Conservation (phyloP, 805 yeast genomes). For the Wickerhamiella slavikovae region DNA sequence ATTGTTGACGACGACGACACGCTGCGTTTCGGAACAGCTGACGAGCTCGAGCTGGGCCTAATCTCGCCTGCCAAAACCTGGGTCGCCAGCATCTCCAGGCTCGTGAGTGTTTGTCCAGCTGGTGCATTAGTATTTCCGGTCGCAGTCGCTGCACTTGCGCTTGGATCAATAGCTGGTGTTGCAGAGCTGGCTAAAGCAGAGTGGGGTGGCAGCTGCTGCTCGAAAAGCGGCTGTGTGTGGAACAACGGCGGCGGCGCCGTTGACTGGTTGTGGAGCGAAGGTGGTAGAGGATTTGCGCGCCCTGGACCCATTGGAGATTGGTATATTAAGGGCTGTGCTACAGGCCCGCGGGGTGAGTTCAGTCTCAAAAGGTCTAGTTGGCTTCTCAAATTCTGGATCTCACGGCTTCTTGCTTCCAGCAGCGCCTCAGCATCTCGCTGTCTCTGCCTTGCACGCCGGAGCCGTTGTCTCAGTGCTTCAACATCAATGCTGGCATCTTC, state of each 20-base stretch:
- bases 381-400: constrained; percentile 22
- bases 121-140: not conserved
- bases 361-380: too few relatives aligned
- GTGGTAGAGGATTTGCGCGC: too few relatives aligned
- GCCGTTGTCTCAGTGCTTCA: constrained; percentile 19
- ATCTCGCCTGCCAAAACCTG: constrained; percentile 27
- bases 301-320: too few relatives aligned
- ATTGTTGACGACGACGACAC: constrained; percentile 19
- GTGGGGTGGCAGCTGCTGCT: too few relatives aligned
- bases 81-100: constrained; percentile 33
- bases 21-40: constrained; percentile 13
- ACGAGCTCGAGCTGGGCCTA: constrained; percentile 6
- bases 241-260: too few relatives aligned
- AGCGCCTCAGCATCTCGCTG: constrained; percentile 26
- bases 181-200: not conserved
- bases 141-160: not conserved
- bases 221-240: too few relatives aligned
- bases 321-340: too few relatives aligned
- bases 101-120: constrained; percentile 16
- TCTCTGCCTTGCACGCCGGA: constrained; percentile 23
- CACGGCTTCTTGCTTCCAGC: constrained; percentile 24
- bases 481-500: constrained; percentile 17
- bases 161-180: not conserved
- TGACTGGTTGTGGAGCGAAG: too few relatives aligned
- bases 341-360: too few relatives aligned